Conservation (phyloP, 108 stramenopile genomes). For the Discostella stelligeroides region DNA sequence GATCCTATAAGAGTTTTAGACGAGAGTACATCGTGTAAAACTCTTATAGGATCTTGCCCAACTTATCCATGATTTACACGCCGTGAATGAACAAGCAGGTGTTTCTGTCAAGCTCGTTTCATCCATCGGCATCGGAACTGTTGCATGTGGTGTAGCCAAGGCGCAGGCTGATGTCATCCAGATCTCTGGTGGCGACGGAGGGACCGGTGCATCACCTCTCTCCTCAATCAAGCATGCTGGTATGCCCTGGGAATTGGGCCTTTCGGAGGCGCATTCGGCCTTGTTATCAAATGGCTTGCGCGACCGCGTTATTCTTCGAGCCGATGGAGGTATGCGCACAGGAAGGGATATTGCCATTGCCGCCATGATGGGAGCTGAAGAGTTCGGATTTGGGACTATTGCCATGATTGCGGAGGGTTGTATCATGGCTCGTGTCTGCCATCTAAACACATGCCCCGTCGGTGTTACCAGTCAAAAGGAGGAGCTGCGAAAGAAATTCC, state of each 20-base stretch:
- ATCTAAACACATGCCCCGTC: constrained; percentile 96
- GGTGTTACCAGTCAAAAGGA: constrained; percentile 96
- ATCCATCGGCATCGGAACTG: constrained; percentile 95
- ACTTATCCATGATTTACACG: constrained; percentile 94
- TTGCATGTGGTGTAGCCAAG: constrained; percentile 95
- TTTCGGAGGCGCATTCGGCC: constrained; percentile 92
- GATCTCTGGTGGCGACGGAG: constrained; percentile 93
- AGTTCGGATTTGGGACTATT: constrained; percentile 94
- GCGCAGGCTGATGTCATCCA: constrained; percentile 96
- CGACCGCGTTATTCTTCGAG: constrained; percentile 86
- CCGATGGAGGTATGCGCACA: constrained; percentile 92
- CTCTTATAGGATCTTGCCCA: constrained; percentile 96
- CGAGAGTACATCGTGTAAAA: no score
- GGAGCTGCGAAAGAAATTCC: constrained; percentile 94
- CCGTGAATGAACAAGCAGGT: constrained; percentile 89
- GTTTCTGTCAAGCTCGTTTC: constrained; percentile 98
- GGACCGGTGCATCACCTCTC: constrained; percentile 93
- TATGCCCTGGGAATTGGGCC: constrained; percentile 92
- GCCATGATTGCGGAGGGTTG: constrained; percentile 96
- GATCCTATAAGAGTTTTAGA: no score
- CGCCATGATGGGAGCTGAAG: constrained; percentile 93
- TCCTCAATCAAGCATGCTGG: constrained; percentile 94
- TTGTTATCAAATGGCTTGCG: constrained; percentile 87
- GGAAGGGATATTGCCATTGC: constrained; percentile 90
- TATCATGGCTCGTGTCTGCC: constrained; percentile 96